Percentiles rank a stretch among this genome's conserved stretches.
These are phyloP conservation scores for Scutellaria minor DNA, from an alignment of 257 asterid genomes.

Conservation along the genomic window DNA sequence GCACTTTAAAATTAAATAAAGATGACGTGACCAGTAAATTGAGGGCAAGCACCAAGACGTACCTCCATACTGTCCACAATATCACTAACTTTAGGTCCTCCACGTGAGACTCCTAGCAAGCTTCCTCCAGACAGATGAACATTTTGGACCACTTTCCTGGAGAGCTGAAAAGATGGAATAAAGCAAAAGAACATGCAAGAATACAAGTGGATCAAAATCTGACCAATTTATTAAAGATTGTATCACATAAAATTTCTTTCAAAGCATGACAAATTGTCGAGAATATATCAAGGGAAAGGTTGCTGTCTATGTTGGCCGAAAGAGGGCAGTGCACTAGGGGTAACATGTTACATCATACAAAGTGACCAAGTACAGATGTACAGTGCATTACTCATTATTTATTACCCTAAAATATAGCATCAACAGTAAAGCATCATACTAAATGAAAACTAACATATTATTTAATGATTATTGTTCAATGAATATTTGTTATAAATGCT, in stretches of 20 bases:
- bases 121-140: conserved; percentile 99
- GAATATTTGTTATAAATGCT: not conserved
- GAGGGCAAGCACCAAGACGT: conserved; percentile 15
- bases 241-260: conserved; percentile 1
- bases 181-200: conserved; percentile 20
- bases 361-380: conserved; percentile 17
- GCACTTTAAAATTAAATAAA: not conserved
- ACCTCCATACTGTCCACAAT: conserved; percentile 96
- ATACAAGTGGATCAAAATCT: conserved; percentile 4
- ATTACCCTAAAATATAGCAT: not conserved
- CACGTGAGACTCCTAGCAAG: conserved; percentile 97
- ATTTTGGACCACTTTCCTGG: conserved; percentile 95
- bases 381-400: not conserved
- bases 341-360: conserved; percentile 17
- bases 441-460: not conserved
- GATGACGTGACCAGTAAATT: conserved; percentile 21
- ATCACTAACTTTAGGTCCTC: conserved; percentile 81
- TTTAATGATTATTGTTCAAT: not conserved
- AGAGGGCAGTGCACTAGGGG: not conserved
- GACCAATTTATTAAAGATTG: conserved; percentile 9
- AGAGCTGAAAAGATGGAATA: conserved; percentile 54
- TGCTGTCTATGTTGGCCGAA: conserved; percentile 8
- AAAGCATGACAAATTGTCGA: conserved; percentile 1
- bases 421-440: conserved; percentile 5
- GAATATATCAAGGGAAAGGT: conserved; percentile 25